phyloP scores from a whole-genome alignment of 164 flowering plant genomes.

The Chimonanthus praecox region DNA sequence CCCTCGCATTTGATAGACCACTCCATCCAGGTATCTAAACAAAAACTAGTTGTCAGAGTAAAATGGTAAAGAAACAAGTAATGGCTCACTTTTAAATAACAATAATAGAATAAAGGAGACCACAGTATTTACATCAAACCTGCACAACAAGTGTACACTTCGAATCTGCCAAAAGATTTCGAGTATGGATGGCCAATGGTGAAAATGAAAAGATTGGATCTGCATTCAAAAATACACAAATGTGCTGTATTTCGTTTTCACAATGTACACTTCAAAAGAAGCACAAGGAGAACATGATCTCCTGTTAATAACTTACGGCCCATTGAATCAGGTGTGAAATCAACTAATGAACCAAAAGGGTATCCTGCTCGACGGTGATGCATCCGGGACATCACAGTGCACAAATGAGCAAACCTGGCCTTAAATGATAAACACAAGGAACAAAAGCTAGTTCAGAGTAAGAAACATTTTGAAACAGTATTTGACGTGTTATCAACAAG shows the following conservation, averaged over 20 bases:
- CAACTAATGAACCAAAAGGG: conserved; percentile 97
- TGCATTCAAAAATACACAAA: conserved; percentile 23
- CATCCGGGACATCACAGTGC: conserved; percentile 97
- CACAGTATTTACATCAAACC: conserved; percentile 36
- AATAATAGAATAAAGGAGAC: not conserved
- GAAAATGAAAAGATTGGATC: conserved; percentile 98
- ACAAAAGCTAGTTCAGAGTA: not conserved
- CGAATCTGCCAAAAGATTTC: conserved; percentile 88
- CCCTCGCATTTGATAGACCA: conserved; percentile 97
- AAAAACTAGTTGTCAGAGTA: conserved; percentile 21
- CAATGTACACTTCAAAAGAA: not conserved
- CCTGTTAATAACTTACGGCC: conserved; percentile 71
- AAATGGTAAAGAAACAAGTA: conserved; percentile 10
- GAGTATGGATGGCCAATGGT: conserved; percentile 96
- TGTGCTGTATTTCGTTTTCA: not conserved
- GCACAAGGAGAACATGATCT: no score
- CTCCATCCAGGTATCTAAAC: conserved; percentile 97
- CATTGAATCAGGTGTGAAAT: conserved; percentile 89
- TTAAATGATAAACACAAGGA: conserved; percentile 25
- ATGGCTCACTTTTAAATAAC: not conserved
- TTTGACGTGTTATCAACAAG: not conserved
- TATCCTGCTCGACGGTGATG: conserved; percentile 95
- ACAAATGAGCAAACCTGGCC: conserved; percentile 99
- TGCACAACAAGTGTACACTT: conserved; percentile 96
- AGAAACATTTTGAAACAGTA: not conserved